Base-by-base conservation (phyloP, 1,284 basidiomycete genomes). In the Heterobasidion annosum region DNA sequence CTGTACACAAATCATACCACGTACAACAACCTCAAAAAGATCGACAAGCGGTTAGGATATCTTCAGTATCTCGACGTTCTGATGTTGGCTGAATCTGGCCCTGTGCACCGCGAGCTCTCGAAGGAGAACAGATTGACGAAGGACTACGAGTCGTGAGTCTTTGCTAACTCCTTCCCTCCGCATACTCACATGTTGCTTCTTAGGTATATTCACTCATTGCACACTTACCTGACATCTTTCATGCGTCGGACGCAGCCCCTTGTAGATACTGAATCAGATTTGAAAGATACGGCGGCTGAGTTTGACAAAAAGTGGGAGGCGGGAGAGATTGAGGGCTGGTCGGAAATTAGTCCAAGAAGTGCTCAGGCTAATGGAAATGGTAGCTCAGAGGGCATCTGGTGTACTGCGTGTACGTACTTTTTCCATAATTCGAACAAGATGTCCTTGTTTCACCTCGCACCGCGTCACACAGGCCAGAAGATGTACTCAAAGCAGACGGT, bases 401-500 rank as follows among this genome's bases (percentile, higher is more conserved):
- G 97, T 76, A 77, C 86, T 49, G 91, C 93, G 53, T 99, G 94
- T 93, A 72, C 72, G 92, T 79, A 53, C 37, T 55, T 55, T 55
- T n/a, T 25, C 16, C 34, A 16, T 16, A 8, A 33, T 13, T 8
- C 25, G 18, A 34, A 32, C 48, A 18, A 12, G 34, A 34, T 43
- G 54, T 57, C 50, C 54, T 47, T 19, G 18, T 32, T 32, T 16
- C 3, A 50, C 48, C 48, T 12, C 25, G 25, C 43, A 43, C 8
- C 8, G 19, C 35, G 35, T 51, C 49, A 35, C 8, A 43, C 49
- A 94, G 92, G 94, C 67, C 91, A 94, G 68, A 94, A 95, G 66
- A 77, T 80, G 58, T 99, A 98, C 69, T 83, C 95, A 12, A 99
- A 98, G 69, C 92, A 98, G 69, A 98, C 96, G 0, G 97, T 99